A percentile compares a stretch with the other conserved stretches of the same genome.
Evolutionary conservation across 345 rosid genomes (phyloP).

Genomic region (Punica granatum): DNA sequence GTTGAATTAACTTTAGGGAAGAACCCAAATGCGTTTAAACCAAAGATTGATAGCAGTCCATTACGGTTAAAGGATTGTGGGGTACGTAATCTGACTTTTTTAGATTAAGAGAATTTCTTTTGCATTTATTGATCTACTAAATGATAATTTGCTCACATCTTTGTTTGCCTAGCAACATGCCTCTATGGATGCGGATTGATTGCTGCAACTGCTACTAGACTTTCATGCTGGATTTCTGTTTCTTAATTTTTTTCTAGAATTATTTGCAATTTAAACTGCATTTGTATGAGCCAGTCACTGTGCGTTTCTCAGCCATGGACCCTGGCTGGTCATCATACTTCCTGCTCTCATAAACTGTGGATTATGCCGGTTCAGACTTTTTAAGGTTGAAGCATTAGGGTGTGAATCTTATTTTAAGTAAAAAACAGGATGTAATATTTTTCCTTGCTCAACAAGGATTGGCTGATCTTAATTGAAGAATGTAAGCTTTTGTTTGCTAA

Average conservation of each 20-base stretch:
- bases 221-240: neutral
- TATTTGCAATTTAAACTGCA: neutral
- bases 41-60: slow-evolving; percentile 63
- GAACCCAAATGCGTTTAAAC: slow-evolving; percentile 71
- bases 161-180: neutral
- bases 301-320: neutral
- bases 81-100: slow-evolving; percentile 18
- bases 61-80: slow-evolving; percentile 38
- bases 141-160: neutral
- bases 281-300: neutral
- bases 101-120: neutral
- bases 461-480: neutral
- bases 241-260: neutral
- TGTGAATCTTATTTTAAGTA: neutral
- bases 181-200: neutral
- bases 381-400: neutral
- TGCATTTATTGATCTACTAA: neutral
- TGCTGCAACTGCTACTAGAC: neutral
- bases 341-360: neutral
- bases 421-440: neutral
- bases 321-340: neutral
- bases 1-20: slow-evolving; percentile 47
- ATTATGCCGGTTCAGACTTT: neutral
- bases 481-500: neutral
- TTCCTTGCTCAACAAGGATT: neutral